Evolutionary conservation across 2,329 filamentous ascomycete genomes (phyloP).

Genomic region (Metarhizium humberi): DNA sequence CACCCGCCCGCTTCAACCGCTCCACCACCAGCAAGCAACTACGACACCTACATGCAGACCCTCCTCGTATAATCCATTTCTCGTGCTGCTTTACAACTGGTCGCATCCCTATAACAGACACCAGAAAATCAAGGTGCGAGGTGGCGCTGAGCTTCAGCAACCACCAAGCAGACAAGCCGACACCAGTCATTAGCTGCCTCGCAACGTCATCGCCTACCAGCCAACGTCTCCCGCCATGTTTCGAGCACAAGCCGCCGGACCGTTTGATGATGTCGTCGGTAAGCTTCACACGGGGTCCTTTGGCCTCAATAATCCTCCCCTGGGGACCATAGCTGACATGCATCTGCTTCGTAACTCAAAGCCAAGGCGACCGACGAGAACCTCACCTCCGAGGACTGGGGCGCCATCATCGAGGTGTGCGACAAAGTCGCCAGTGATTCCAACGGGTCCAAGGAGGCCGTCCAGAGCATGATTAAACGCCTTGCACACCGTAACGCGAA

Average conservation of each 20-base stretch:
- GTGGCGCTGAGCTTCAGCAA: neutral
- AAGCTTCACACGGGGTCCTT: conserved; percentile 20
- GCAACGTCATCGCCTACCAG: conserved; percentile 10
- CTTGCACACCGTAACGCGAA: conserved; percentile 91
- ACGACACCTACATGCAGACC: too few species aligned
- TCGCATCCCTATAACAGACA: neutral
- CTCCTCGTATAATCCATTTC: too few species aligned
- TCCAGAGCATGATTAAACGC: conserved; percentile 84
- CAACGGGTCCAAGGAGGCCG: conserved; percentile 68
- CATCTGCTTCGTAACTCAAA: conserved; percentile 15
- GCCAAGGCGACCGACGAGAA: conserved; percentile 92
- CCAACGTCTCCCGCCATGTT: conserved; percentile 37
- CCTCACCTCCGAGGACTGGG: conserved; percentile 72
- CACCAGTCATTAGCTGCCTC: neutral
- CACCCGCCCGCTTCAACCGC: neutral
- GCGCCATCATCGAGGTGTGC: conserved; percentile 54
- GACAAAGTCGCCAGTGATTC: conserved; percentile 46
- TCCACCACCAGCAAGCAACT: neutral
- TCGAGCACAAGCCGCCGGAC: conserved; percentile 45
- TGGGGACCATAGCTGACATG: neutral
- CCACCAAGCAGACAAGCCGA: neutral
- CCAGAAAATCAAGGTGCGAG: neutral
- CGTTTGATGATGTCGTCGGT: conserved; percentile 53
- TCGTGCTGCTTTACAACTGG: neutral
- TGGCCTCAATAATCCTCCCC: neutral